Evolutionary conservation across 805 yeast genomes (phyloP).

Genomic region (Starmerella sirachaensis): DNA sequence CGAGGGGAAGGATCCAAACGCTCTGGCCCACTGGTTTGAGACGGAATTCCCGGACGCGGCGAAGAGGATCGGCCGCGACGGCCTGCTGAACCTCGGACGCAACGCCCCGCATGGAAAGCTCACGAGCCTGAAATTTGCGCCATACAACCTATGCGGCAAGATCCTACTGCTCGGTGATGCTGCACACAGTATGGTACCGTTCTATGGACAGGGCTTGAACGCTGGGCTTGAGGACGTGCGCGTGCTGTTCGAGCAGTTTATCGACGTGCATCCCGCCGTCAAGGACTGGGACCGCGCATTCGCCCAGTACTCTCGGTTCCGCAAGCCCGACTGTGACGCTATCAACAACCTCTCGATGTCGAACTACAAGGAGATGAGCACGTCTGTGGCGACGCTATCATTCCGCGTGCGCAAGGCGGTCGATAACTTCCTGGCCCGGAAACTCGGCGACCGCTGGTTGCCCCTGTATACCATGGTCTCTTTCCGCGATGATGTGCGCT

Average conservation of each 20-base stretch:
- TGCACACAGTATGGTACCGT: constrained; percentile 96
- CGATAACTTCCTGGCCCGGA: constrained; percentile 51
- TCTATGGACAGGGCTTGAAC: constrained; percentile 94
- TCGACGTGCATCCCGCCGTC: constrained; percentile 27
- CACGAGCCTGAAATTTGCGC: constrained; percentile 55
- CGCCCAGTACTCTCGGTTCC: constrained; percentile 37
- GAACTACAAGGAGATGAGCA: constrained; percentile 80
- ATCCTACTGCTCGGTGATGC: constrained; percentile 79
- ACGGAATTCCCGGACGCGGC: constrained; percentile 64
- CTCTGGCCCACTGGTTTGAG: constrained; percentile 43
- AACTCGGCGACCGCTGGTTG: constrained; percentile 55
- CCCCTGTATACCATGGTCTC: constrained; percentile 90
- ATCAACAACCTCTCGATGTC: constrained; percentile 67
- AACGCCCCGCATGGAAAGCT: constrained; percentile 67
- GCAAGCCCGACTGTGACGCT: constrained; percentile 60
- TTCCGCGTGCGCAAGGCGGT: constrained; percentile 56
- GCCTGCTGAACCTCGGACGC: constrained; percentile 37
- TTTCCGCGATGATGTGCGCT: constrained; percentile 70
- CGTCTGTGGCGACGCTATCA: constrained; percentile 50
- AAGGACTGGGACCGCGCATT: constrained; percentile 38
- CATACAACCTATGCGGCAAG: constrained; percentile 54
- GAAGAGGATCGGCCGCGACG: constrained; percentile 49
- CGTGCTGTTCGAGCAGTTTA: constrained; percentile 39
- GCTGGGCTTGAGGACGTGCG: constrained; percentile 89
- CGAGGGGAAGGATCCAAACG: constrained; percentile 26